Percentiles rank a stretch among this genome's conserved stretches.
Evolutionary conservation across 805 yeast genomes (phyloP).

Genomic region (Ogataea angusta): DNA sequence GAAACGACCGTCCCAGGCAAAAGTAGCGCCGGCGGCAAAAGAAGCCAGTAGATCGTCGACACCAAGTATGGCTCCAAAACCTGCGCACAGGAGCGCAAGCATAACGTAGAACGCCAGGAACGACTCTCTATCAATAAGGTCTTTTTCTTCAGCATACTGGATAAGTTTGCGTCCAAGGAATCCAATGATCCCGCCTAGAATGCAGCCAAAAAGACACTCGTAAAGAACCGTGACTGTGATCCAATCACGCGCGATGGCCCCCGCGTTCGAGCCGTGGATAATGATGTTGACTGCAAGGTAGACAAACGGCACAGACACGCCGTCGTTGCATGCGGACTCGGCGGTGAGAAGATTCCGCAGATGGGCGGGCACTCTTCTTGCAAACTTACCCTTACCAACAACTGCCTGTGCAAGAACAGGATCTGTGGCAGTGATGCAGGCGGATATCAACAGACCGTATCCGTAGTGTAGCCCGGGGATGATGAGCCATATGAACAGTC

Average conservation of each 20-base stretch:
- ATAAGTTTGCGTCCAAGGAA: constrained; percentile 47
- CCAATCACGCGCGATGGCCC: constrained; percentile 60
- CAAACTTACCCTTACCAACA: constrained; percentile 70
- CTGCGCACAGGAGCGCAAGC: constrained; percentile 53
- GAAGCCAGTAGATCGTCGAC: constrained; percentile 70
- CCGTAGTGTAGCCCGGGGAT: constrained; percentile 55
- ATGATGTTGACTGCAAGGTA: constrained; percentile 55
- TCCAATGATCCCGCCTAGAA: constrained; percentile 55
- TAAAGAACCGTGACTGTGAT: constrained; percentile 55
- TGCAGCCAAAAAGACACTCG: constrained; percentile 56
- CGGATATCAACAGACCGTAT: constrained; percentile 57
- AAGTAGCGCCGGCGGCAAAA: constrained; percentile 69
- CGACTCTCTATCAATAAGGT: constrained; percentile 60
- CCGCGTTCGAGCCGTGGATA: constrained; percentile 45
- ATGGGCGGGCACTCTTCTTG: constrained; percentile 61
- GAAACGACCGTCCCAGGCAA: constrained; percentile 72
- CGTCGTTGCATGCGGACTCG: constrained; percentile 76
- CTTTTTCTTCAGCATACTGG: constrained; percentile 48
- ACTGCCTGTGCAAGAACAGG: constrained; percentile 74
- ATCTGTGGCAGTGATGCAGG: constrained; percentile 76
- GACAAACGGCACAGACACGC: constrained; percentile 68
- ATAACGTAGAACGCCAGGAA: constrained; percentile 53
- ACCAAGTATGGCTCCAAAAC: constrained; percentile 64
- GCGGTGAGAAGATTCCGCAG: constrained; percentile 61
- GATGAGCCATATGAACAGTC: constrained; percentile 57